Evolutionary conservation across 2,329 filamentous ascomycete genomes (phyloP).

Genomic region (Endothia cerciana): DNA sequence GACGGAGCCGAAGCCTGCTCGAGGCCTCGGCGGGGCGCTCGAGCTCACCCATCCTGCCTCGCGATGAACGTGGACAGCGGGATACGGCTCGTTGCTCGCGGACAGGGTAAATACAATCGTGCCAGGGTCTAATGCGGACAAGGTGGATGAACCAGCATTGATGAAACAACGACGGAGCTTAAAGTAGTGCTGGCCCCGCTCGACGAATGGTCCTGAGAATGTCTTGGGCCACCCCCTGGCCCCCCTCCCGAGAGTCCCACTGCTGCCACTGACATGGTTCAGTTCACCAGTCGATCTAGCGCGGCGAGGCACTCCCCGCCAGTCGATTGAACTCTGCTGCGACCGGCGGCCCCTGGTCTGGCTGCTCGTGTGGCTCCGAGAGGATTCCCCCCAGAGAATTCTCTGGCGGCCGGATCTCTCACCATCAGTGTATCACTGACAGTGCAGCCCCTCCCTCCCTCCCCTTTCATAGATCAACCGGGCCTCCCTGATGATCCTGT

Average conservation of each 20-base stretch:
- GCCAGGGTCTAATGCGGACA: conserved; percentile 27
- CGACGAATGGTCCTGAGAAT: conserved; percentile 26
- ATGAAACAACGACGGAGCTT: conserved; percentile 31
- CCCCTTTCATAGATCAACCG: conserved; percentile 42
- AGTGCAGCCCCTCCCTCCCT: conserved; percentile 34
- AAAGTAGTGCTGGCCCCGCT: conserved; percentile 30
- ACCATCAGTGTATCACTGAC: conserved; percentile 43
- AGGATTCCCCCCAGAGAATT: conserved; percentile 23
- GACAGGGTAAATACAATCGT: not conserved
- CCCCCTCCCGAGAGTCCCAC: conserved; percentile 6
- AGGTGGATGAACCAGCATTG: conserved; percentile 27
- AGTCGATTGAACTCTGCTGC: conserved; percentile 22
- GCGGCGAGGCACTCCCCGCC: conserved; percentile 15
- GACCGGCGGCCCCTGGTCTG: conserved; percentile 8
- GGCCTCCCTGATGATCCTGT: conserved; percentile 27
- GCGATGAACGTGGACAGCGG: not conserved
- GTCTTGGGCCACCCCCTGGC: conserved; percentile 20
- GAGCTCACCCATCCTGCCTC: not conserved
- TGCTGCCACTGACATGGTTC: conserved; percentile 15
- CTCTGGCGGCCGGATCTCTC: conserved; percentile 29
- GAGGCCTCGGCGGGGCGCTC: too few species aligned
- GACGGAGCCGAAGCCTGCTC: too few species aligned
- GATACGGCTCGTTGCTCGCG: not conserved
- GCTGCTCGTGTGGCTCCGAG: conserved; percentile 9
- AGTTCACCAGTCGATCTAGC: conserved; percentile 7